Evolutionary conservation across 164 flowering plant genomes (phyloP), one percentile per base, ranked within the genome.

Genomic region (Aristolochia californica): DNA sequence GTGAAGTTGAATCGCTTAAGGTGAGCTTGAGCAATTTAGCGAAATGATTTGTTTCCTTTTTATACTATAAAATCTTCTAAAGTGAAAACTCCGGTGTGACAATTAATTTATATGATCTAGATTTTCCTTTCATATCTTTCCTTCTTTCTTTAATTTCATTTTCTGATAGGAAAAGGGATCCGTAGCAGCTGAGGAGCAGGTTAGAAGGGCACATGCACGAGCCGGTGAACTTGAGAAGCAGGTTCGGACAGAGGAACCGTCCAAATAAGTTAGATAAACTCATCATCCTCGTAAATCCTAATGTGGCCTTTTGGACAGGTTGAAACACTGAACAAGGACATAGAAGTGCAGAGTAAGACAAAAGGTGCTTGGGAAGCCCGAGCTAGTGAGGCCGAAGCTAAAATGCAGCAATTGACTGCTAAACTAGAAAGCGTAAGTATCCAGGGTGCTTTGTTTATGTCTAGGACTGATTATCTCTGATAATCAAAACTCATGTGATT

Each of bases 161-260:
- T 2, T 43, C 23, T 65, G 38, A 28, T 27, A 93, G 99, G 69
- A 72, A 69, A 85, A 81, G 62, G 94, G 80, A n/a, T 62, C 75
- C 23, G 66, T 65, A 28, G 85, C 80, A 72, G 78, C 70, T 59
- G 78, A 72, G 64, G 81, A 83, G 73, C 71, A 66, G 73, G 70
- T 83, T 18, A 81, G 80, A 12, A 85, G 84, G 77, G 97, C 91
- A 55, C 81, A 81, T 72, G 86, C 95, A 56, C 84, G 82, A 28
- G 84, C 82, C 53, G 71, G 38, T 56, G 96, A 90, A 64, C 74
- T 94, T 60, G 89, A 88, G 78, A 83, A 80, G 63, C 84, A 84
- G 88, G 97, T 85, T 16, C 11, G 50, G 50, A 30, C 5, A 5
- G 44, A 20, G 18, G 27, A 16, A 15, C 21, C 24, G 47, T 61